These are phyloP conservation scores for Stephania japonica DNA, from an alignment of 164 flowering plant genomes.

Conservation along the genomic window DNA sequence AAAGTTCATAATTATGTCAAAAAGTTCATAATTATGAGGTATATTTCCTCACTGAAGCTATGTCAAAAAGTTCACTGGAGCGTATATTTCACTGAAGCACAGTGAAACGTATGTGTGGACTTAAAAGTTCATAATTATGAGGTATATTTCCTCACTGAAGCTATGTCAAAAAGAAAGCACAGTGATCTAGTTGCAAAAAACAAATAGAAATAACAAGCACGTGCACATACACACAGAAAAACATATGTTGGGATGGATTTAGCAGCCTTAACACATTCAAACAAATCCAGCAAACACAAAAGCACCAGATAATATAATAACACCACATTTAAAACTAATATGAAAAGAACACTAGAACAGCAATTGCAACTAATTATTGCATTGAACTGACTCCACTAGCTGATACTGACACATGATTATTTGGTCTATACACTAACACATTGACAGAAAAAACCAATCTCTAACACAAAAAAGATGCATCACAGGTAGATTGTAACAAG, in stretches of 20 bases:
- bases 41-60: no score
- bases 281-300: not conserved
- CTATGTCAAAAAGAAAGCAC: not conserved
- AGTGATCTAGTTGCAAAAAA: not conserved
- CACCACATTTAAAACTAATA: not conserved
- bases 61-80: no score
- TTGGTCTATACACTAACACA: not conserved
- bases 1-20: no score
- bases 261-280: not conserved
- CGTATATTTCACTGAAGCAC: no score
- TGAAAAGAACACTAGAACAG: not conserved
- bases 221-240: not conserved
- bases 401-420: not conserved
- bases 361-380: slow-evolving; percentile 2
- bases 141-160: not conserved
- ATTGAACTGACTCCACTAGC: not conserved
- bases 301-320: not conserved
- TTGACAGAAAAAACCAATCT: not conserved
- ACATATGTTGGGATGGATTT: no score
- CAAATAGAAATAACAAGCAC: not conserved
- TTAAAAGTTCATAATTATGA: no score
- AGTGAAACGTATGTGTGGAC: no score
- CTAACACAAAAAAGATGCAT: not conserved
- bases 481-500: not conserved
- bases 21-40: no score